phyloP scores from a whole-genome alignment of 306 rosid species.

The Castanea mollissima region DNA sequence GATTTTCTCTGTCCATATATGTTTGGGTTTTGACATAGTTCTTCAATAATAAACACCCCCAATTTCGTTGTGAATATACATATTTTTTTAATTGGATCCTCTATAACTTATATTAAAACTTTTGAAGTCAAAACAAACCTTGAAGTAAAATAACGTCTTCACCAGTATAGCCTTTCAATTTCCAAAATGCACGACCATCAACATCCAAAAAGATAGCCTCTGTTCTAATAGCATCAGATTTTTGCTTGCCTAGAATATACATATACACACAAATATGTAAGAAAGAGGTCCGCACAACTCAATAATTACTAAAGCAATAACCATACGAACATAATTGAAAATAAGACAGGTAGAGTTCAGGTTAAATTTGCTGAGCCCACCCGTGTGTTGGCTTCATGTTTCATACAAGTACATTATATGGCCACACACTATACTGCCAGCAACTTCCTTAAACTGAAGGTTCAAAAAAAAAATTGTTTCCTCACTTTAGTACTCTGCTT shows the following conservation, averaged over 20 bases:
- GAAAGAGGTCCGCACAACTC: background rate
- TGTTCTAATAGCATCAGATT: constrained; percentile 34
- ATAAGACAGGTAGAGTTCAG: background rate
- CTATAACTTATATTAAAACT: background rate
- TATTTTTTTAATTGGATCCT: background rate
- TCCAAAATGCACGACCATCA: constrained; percentile 45
- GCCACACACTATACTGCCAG: background rate
- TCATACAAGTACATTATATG: background rate
- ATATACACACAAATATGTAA: background rate
- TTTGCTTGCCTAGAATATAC: constrained; percentile 24
- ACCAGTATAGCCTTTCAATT: constrained; percentile 30
- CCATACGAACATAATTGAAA: background rate
- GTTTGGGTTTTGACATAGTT: background rate
- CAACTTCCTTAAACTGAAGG: background rate
- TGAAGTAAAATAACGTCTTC: constrained; percentile 39
- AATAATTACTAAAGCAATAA: background rate
- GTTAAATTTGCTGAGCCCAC: background rate
- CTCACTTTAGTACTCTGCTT: background rate
- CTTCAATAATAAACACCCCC: background rate
- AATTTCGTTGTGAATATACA: background rate
- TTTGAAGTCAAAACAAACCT: constrained; percentile 27
- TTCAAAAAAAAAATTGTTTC: background rate
- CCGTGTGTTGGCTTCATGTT: background rate
- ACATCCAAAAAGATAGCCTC: constrained; percentile 37
- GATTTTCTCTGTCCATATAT: background rate